Evolutionary conservation across 441 rosid species (phyloP).

Genomic region (Viola pubescens): DNA sequence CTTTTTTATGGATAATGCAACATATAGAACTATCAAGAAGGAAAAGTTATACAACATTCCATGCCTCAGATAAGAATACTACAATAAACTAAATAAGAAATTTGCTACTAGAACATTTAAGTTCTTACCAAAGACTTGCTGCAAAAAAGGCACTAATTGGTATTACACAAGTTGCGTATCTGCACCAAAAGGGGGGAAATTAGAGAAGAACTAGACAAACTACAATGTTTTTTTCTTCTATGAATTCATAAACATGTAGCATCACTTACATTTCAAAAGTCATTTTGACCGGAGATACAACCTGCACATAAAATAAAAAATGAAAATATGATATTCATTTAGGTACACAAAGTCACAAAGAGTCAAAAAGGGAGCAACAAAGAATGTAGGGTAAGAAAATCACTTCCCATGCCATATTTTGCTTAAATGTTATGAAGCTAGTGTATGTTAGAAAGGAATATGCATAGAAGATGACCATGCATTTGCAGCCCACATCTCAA

Average conservation of each 20-base stretch:
- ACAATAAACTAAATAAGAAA: not conserved
- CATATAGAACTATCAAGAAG: not conserved
- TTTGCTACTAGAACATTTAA: slow-evolving; percentile 6
- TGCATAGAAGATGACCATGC: no score
- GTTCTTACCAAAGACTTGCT: slow-evolving; percentile 93
- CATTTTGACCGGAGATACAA: slow-evolving; percentile 96
- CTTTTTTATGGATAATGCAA: no score
- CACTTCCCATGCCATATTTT: no score
- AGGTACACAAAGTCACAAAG: no score
- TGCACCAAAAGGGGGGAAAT: slow-evolving; percentile 26
- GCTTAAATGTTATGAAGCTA: no score
- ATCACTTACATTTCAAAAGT: slow-evolving; percentile 86
- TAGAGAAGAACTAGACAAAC: slow-evolving; percentile 9
- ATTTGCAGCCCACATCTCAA: no score
- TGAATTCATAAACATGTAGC: slow-evolving; percentile 1
- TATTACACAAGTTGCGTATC: slow-evolving; percentile 91
- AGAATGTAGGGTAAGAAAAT: no score
- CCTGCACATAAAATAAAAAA: slow-evolving; percentile 37
- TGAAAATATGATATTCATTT: not conserved
- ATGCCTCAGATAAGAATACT: not conserved
- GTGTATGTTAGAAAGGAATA: no score
- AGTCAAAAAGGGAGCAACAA: no score
- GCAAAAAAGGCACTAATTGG: slow-evolving; percentile 99
- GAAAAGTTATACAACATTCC: not conserved
- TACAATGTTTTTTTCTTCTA: slow-evolving; percentile 1